phyloP scores from a whole-genome alignment of 768 basidiomycete species.

The Solioccasus polychromus region DNA sequence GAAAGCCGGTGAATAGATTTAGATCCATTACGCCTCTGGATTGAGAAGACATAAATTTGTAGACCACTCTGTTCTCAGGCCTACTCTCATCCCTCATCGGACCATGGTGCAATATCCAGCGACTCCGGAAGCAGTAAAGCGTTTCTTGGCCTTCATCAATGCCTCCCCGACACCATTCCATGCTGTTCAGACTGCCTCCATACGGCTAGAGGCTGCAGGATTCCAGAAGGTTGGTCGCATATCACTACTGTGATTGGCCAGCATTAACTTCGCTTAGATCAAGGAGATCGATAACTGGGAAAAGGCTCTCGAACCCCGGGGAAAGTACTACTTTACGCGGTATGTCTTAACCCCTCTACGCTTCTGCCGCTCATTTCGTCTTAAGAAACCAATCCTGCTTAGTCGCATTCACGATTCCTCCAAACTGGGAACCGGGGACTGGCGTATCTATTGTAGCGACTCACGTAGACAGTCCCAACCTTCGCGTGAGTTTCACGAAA shows the following conservation, averaged over 20 bases:
- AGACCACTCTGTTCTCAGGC: no score
- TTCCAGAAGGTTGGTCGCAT: constrained; percentile 57
- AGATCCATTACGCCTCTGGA: no score
- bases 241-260: not conserved
- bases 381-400: constrained; percentile 75
- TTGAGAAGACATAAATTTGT: no score
- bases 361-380: constrained; percentile 5
- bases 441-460: constrained; percentile 88
- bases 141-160: constrained; percentile 82
- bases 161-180: constrained; percentile 95
- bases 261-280: constrained; percentile 32
- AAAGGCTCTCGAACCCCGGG: constrained; percentile 42
- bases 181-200: constrained; percentile 69
- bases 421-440: constrained; percentile 64
- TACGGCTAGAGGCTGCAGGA: constrained; percentile 68
- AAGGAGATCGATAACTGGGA: constrained; percentile 55
- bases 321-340: constrained; percentile 66
- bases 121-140: constrained; percentile 67
- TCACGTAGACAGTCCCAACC: constrained; percentile 90
- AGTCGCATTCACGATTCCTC: constrained; percentile 73
- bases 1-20: no score
- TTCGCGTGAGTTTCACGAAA: constrained; percentile 43
- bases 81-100: no score
- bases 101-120: constrained; percentile 49
- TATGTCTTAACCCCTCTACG: constrained; percentile 14